These are phyloP conservation scores for Botrytis cinerea DNA, from an alignment of 2,329 filamentous ascomycete species.

Conservation along the genomic window DNA sequence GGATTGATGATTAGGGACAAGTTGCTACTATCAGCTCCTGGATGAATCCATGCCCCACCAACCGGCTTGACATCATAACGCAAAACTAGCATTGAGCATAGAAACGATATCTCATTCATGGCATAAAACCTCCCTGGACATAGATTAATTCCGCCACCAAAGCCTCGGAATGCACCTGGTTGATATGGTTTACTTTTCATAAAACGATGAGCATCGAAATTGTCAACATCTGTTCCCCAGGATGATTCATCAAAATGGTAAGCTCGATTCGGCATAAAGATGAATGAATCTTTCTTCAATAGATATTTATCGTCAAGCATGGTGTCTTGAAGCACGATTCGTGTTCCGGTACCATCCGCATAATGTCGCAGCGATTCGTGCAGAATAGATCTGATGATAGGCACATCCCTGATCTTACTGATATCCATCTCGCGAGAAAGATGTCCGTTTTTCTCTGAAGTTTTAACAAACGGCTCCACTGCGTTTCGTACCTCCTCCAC, in stretches of 20 bases:
- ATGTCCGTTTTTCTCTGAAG: neutral
- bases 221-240: neutral
- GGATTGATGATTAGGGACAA: slow-evolving; percentile 4
- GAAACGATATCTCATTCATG: neutral
- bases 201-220: slow-evolving; percentile 1
- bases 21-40: neutral
- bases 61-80: slow-evolving; percentile 5
- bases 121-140: slow-evolving; percentile 14
- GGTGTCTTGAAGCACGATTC: slow-evolving; percentile 5
- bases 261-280: slow-evolving; percentile 2
- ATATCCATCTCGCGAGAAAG: neutral
- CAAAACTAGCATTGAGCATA: neutral
- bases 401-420: neutral
- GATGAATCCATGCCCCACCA: neutral
- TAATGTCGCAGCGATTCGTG: slow-evolving; percentile 1
- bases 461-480: neutral
- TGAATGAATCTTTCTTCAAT: slow-evolving; percentile 7
- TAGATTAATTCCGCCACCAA: slow-evolving; percentile 15
- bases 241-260: neutral
- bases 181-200: slow-evolving; percentile 2
- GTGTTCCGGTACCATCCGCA: neutral
- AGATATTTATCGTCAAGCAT: slow-evolving; percentile 4
- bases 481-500: neutral
- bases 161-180: slow-evolving; percentile 5
- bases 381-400: neutral